Conservation (phyloP, 2,329 filamentous ascomycete genomes). For the Fusarium gaditjirri region DNA sequence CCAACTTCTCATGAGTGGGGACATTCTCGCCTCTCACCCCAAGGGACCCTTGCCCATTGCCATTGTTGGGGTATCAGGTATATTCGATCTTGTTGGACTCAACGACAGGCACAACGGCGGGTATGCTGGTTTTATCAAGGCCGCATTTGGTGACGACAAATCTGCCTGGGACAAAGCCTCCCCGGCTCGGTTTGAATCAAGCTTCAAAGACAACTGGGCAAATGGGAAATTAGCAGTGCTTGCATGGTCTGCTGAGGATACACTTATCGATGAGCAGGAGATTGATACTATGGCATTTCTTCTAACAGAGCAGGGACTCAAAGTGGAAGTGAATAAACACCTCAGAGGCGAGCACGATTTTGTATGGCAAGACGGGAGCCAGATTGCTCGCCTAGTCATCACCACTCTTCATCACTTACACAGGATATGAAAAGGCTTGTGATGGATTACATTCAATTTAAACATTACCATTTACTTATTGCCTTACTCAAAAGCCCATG, state of each 20-base stretch:
- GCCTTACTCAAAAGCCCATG: background rate
- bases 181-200: conserved; percentile 59
- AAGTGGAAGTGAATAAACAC: conserved; percentile 50
- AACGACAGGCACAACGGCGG: conserved; percentile 55
- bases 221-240: conserved; percentile 51
- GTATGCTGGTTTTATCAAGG: conserved; percentile 68
- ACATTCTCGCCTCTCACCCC: conserved; percentile 40
- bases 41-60: conserved; percentile 57
- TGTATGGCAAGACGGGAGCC: conserved; percentile 69
- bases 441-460: conserved; percentile 8
- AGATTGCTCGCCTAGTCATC: conserved; percentile 62
- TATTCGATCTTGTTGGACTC: conserved; percentile 72
- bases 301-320: conserved; percentile 54
- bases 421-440: background rate
- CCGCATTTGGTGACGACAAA: conserved; percentile 68
- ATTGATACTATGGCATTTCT: conserved; percentile 64
- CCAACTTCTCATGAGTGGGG: conserved; percentile 64
- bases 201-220: conserved; percentile 55
- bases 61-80: conserved; percentile 71
- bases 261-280: conserved; percentile 67
- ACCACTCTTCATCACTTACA: conserved; percentile 42
- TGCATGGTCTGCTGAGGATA: conserved; percentile 60
- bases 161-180: conserved; percentile 65
- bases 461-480: conserved; percentile 22
- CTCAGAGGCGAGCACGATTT: conserved; percentile 70